phyloP scores from a whole-genome alignment of 164 flowering plant genomes.

The Vitis rotundifolia region DNA sequence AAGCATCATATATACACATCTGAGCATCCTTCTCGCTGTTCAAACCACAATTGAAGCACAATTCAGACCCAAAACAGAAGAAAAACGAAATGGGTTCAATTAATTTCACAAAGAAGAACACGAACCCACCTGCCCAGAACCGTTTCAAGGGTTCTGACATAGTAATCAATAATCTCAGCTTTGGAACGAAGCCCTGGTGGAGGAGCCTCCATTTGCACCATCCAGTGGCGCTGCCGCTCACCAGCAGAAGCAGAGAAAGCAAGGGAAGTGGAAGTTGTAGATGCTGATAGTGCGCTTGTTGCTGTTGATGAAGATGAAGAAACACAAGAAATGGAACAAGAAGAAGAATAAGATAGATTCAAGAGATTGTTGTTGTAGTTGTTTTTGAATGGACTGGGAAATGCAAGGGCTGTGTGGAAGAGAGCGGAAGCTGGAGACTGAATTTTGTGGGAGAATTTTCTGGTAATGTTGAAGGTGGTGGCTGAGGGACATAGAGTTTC shows the following conservation, averaged over 20 bases:
- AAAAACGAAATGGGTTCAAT: neutral
- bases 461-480: constrained; percentile 4
- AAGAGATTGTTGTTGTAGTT: neutral
- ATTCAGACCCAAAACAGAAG: neutral
- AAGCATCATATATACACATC: constrained; percentile 76
- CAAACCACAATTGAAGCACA: constrained; percentile 7
- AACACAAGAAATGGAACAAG: neutral
- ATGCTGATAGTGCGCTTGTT: constrained; percentile 15
- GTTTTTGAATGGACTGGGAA: constrained; percentile 9
- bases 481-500: constrained; percentile 20
- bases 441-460: constrained; percentile 7
- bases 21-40: constrained; percentile 76
- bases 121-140: constrained; percentile 58
- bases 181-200: constrained; percentile 40
- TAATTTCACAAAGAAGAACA: neutral
- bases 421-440: neutral
- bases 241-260: constrained; percentile 15
- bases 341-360: constrained; percentile 7
- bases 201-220: constrained; percentile 61
- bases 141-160: constrained; percentile 49
- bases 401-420: constrained; percentile 4
- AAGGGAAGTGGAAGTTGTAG: constrained; percentile 11
- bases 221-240: constrained; percentile 41
- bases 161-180: constrained; percentile 53
- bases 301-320: constrained; percentile 1